Evolutionary conservation across 805 yeast genomes (phyloP).

Genomic region (Metschnikowia gruessii): DNA sequence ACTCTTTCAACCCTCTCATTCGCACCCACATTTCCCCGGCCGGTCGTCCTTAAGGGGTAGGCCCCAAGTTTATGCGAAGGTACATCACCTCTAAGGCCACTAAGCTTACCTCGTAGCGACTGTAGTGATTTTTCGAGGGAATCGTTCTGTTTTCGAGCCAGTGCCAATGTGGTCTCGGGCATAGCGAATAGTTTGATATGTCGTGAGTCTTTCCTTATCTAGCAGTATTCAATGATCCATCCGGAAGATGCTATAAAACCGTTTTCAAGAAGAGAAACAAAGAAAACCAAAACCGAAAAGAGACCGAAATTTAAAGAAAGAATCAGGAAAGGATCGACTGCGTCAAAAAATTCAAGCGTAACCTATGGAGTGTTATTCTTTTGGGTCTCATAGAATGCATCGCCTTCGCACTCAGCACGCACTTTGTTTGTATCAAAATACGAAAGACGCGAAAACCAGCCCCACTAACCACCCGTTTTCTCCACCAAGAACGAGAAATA

Average conservation of each 20-base stretch:
- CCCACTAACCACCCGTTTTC: neutral
- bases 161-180: constrained; percentile 4
- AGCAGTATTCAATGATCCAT: too few relatives aligned
- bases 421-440: neutral
- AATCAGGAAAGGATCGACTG: too few relatives aligned
- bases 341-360: too few relatives aligned
- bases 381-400: neutral
- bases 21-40: neutral
- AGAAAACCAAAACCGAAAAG: too few relatives aligned
- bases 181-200: neutral
- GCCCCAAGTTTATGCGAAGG: neutral
- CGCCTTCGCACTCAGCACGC: neutral
- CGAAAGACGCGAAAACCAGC: neutral
- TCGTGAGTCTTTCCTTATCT: too few relatives aligned
- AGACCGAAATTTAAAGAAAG: too few relatives aligned
- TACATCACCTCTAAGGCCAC: neutral
- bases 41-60: neutral
- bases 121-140: constrained; percentile 10
- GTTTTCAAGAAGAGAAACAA: too few relatives aligned
- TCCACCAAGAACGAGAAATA: neutral
- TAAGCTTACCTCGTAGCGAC: constrained; percentile 10
- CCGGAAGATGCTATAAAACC: neutral
- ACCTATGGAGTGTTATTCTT: neutral
- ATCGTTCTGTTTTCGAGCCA: constrained; percentile 8
- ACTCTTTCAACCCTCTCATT: neutral